Evolutionary conservation across 2,329 filamentous ascomycete genomes (phyloP).

Genomic region (Zalaria sp.): DNA sequence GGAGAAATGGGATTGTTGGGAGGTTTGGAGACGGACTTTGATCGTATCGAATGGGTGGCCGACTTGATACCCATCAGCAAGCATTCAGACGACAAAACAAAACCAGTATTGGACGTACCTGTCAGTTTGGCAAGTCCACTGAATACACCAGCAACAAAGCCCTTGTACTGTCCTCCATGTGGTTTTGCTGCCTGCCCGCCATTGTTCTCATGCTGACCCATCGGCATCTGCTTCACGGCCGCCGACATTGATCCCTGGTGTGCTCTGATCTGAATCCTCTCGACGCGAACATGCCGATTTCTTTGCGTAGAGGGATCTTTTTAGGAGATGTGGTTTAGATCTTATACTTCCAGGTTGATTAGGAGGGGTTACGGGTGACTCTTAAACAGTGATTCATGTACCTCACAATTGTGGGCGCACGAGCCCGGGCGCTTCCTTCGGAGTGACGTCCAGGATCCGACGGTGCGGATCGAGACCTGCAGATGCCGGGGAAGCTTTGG

Average conservation of each 20-base stretch:
- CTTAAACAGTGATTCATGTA: too few species aligned
- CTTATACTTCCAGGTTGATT: too few species aligned
- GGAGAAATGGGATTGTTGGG: constrained; percentile 59
- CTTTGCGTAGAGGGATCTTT: too few species aligned
- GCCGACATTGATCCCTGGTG: background rate
- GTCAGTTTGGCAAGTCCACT: constrained; percentile 82
- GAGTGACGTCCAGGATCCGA: too few species aligned
- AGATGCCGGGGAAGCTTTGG: too few species aligned
- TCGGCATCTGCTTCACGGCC: background rate
- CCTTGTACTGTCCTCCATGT: constrained; percentile 54
- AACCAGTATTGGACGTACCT: constrained; percentile 37
- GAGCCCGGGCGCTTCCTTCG: too few species aligned
- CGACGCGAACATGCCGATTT: background rate
- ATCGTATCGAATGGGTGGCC: constrained; percentile 81
- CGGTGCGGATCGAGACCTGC: too few species aligned
- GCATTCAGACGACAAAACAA: background rate
- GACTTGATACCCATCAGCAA: constrained; percentile 21
- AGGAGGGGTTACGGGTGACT: too few species aligned
- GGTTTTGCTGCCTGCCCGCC: constrained; percentile 6
- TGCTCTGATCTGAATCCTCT: background rate
- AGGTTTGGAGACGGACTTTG: constrained; percentile 91
- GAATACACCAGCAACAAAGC: constrained; percentile 95
- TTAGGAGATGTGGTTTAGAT: too few species aligned
- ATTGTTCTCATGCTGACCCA: constrained; percentile 9
- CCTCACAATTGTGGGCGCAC: too few species aligned